Base-by-base conservation (phyloP, 2,329 filamentous ascomycete species). In the Fusarium sp. region DNA sequence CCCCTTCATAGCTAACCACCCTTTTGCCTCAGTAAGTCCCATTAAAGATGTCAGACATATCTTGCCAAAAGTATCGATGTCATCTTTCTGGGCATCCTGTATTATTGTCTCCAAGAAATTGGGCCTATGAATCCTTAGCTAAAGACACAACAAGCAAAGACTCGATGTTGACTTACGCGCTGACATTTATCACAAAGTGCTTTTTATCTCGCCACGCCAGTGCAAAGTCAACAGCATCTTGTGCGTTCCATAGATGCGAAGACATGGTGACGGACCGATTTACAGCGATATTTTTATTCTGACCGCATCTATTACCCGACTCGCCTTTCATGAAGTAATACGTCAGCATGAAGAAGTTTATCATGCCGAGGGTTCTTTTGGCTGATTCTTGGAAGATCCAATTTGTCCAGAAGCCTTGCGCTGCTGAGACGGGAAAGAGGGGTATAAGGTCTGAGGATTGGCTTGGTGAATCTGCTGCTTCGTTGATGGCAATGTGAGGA, bases 211-310 rank as follows among this genome's bases (percentile, higher is more conserved):
- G n/a, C 62, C 57, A 63, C 8, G 39, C 58, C 18, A 65, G 9
- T 10, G 58, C 44, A 36, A 65, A 65, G 2, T 65, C 62, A 4
- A 65, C 34, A 8, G 45, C 32, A 34, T 65, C 62, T n/a, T 54
- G 59, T 4, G 62, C 57, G 24, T 65, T 51, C 62, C 62, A 65
- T 5, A 65, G 2, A 26, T 63, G 62, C 1, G 62, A 39, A 8
- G 62, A 65, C 58, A 65, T 65, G 5, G 58, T 63, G 22, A 65
- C 58, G 2, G 62, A 65, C 4, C 45, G 38, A 45, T 48, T 63
- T 3, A 34, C 26, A 10, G 34, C 56, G 2, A 51, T n/a, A 8
- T 22, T 26, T 24, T 57, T 51, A 8, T 39, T 65, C 22, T 65
- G 45, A 4, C 32, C 30, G 32, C 62, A 65, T 14, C 57, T 20